A percentile compares a stretch with the other conserved stretches of the same genome.
phyloP scores from a whole-genome alignment of 352 stramenopile genomes.

The Phytophthora pini region DNA sequence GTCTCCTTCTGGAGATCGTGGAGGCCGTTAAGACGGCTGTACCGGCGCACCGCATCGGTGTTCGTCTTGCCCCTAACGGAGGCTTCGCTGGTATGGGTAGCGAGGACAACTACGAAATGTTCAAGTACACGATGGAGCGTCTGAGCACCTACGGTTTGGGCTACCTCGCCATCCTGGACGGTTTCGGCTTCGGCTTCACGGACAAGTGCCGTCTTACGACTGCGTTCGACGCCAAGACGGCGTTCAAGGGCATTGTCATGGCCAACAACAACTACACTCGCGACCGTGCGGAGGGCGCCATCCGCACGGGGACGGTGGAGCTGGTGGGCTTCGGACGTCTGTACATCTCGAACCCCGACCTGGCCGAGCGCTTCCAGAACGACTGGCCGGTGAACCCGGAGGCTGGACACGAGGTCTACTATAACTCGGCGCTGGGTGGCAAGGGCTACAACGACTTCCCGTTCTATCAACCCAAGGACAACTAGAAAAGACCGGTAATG shows the following conservation, averaged over 20 bases:
- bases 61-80: conserved; percentile 46
- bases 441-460: conserved; percentile 41
- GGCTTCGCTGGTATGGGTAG: conserved; percentile 42
- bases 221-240: conserved; percentile 32
- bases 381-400: conserved; percentile 31
- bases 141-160: conserved; percentile 42
- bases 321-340: conserved; percentile 44
- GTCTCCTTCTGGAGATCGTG: conserved; percentile 77
- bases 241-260: conserved; percentile 43
- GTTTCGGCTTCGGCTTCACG: conserved; percentile 42
- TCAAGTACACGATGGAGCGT: conserved; percentile 40
- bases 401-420: conserved; percentile 32
- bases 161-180: conserved; percentile 50
- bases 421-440: conserved; percentile 30
- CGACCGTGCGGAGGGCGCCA: conserved; percentile 35
- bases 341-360: conserved; percentile 55
- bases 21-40: conserved; percentile 51
- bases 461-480: conserved; percentile 18
- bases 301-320: conserved; percentile 39
- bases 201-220: conserved; percentile 38
- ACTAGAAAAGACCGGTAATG: background rate
- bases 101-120: conserved; percentile 52
- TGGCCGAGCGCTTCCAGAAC: conserved; percentile 43
- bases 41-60: conserved; percentile 37
- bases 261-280: conserved; percentile 47